Evolutionary conservation across 2,329 filamentous ascomycete genomes (phyloP), one percentile per base, ranked within the genome.

Genomic region (Aureobasidium leucospermi): DNA sequence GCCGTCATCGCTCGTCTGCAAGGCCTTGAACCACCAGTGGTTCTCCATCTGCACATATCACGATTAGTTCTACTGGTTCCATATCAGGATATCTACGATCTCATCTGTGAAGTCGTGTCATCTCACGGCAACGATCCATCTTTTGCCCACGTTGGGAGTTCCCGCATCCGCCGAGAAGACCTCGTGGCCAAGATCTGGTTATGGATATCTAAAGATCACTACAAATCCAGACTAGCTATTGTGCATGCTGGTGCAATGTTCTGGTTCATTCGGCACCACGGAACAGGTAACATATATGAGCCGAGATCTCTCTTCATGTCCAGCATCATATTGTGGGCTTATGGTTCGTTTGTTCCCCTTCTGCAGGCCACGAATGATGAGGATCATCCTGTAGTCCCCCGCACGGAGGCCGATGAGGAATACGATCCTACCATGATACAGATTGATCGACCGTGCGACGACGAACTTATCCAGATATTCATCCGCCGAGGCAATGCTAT

Each of bases 391-490:
- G 38, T 19, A 7, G 9, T 43, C 6, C 19, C 31, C n/a, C 55
- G 56, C 41, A 39, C 29, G 8, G 53, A 53, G 6, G 55, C 52
- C 4, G 52, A 56, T 15, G 52, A 56, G 11, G 39, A 45, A 8
- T 56, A 46, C 23, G 61, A 59, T 28, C 64, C 64, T 11, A 58
- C 62, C n/a, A 58, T 52, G 31, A 65, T 65, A 55, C 61, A 64
- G 28, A 61, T 65, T 42, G 64, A 65, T 16, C 59, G 64, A 19
- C 64, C 64, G 7, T 63, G 62, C 29, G 64, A 65, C 29, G 64
- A 65, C 32, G 64, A 65, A 42, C 64, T 65, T 32, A 60, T 65
- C 10, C 64, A 65, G 48, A 63, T 60, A 28, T 65, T 64, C 28
- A 62, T 65, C 15, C 60, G 63, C 4, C 56, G 52, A 10, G 64